Evolutionary conservation across 768 basidiomycete genomes (phyloP).

Genomic region (Auricularia cornea): DNA sequence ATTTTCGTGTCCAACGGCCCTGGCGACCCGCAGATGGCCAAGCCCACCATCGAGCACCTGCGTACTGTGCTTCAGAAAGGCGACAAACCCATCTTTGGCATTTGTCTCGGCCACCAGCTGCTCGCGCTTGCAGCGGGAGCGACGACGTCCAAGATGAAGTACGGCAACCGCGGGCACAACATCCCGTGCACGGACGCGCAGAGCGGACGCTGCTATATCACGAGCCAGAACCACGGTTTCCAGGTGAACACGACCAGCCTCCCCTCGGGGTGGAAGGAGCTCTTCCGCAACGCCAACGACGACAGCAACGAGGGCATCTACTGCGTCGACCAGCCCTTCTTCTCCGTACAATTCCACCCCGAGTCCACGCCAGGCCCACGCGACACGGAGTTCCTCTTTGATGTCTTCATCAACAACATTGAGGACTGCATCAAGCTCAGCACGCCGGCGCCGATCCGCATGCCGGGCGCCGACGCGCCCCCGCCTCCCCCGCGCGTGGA

Average conservation of each 20-base stretch:
- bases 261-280: constrained; percentile 80
- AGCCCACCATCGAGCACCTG: constrained; percentile 61
- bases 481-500: constrained; percentile 50
- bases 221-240: constrained; percentile 97
- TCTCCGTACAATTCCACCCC: constrained; percentile 99
- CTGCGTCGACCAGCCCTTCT: constrained; percentile 86
- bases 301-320: constrained; percentile 97
- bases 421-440: constrained; percentile 58
- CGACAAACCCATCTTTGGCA: constrained; percentile 90
- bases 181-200: constrained; percentile 93
- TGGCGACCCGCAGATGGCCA: constrained; percentile 86
- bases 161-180: constrained; percentile 98
- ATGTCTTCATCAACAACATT: constrained; percentile 89
- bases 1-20: constrained; percentile 97
- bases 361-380: constrained; percentile 94
- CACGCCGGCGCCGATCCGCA: constrained; percentile 46
- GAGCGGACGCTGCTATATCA: constrained; percentile 96
- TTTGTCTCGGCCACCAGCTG: constrained; percentile 96
- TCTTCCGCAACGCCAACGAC: constrained; percentile 96
- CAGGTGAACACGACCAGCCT: constrained; percentile 81
- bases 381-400: constrained; percentile 98
- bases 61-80: constrained; percentile 58
- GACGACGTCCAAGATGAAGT: constrained; percentile 97
- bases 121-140: constrained; percentile 93
- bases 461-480: constrained; percentile 61